Evolutionary conservation across 2,329 filamentous ascomycete genomes (phyloP).

Genomic region (Fusarium sp.): DNA sequence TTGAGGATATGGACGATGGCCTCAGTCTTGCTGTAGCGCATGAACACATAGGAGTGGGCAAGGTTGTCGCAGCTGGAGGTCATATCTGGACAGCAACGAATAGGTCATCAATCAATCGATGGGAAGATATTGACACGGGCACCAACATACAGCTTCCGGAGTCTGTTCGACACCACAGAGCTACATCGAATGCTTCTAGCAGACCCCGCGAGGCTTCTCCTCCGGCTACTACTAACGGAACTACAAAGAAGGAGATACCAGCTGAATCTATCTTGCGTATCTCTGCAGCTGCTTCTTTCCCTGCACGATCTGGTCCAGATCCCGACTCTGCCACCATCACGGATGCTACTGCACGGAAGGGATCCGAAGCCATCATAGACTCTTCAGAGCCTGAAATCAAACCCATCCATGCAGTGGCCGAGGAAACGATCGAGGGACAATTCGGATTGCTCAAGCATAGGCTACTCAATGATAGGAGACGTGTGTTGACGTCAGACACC

Average conservation of each 20-base stretch:
- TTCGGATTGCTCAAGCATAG: conserved; percentile 95
- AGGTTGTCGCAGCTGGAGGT: conserved; percentile 75
- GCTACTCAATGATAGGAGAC: conserved; percentile 88
- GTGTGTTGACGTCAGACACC: conserved; percentile 91
- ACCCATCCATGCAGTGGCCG: conserved; percentile 75
- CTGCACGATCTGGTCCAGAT: conserved; percentile 65
- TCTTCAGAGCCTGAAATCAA: conserved; percentile 55
- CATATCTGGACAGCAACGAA: conserved; percentile 92
- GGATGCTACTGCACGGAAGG: conserved; percentile 56
- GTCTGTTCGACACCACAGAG: conserved; percentile 61
- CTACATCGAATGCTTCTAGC: conserved; percentile 58
- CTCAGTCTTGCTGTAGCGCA: conserved; percentile 91
- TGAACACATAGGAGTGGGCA: conserved; percentile 85
- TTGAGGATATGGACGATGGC: conserved; percentile 81
- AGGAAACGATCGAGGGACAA: conserved; percentile 91
- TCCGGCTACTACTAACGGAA: conserved; percentile 49
- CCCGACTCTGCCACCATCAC: conserved; percentile 66
- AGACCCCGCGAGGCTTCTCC: conserved; percentile 51
- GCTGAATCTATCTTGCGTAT: conserved; percentile 82
- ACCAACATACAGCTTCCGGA: conserved; percentile 75
- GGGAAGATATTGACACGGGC: conserved; percentile 86
- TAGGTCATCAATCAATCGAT: conserved; percentile 91
- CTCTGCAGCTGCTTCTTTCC: conserved; percentile 85
- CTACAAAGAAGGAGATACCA: conserved; percentile 74
- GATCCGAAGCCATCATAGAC: conserved; percentile 48